phyloP scores from a whole-genome alignment of 2,329 filamentous ascomycete species.

The Cordyceps fumosorosea region DNA sequence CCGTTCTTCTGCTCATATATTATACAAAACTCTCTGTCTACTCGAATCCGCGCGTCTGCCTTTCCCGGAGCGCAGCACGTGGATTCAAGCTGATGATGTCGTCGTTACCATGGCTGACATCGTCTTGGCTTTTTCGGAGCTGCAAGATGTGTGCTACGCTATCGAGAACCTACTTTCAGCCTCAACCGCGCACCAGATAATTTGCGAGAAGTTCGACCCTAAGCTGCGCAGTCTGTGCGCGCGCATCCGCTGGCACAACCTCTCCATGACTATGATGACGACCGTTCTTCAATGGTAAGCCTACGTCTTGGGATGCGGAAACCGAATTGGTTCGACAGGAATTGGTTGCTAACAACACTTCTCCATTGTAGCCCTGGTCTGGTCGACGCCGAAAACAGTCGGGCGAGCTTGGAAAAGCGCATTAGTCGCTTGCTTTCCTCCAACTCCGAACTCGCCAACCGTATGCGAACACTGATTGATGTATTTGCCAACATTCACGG shows the following conservation, averaged over 20 bases:
- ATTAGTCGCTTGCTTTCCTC: constrained; percentile 28
- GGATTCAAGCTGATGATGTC: constrained; percentile 30
- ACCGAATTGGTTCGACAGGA: neutral
- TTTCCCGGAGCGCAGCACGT: constrained; percentile 28
- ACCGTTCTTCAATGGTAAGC: constrained; percentile 33
- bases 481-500: constrained; percentile 17
- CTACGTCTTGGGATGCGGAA: neutral
- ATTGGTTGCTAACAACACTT: neutral
- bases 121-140: constrained; percentile 29
- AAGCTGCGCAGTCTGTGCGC: constrained; percentile 25
- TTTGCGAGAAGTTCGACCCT: constrained; percentile 14
- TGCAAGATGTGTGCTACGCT: constrained; percentile 25
- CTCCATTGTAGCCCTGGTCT: constrained; percentile 24
- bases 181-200: constrained; percentile 15
- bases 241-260: constrained; percentile 30
- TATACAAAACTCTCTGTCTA: constrained; percentile 29
- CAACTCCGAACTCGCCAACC: constrained; percentile 26
- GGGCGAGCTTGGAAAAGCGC: constrained; percentile 27
- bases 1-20: constrained; percentile 30
- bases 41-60: constrained; percentile 28
- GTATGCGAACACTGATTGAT: constrained; percentile 24
- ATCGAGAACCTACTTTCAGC: constrained; percentile 20
- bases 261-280: constrained; percentile 35
- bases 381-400: constrained; percentile 30
- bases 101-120: constrained; percentile 30